phyloP scores from a whole-genome alignment of 805 yeast genomes.

The Saccharomycopsis sp. region DNA sequence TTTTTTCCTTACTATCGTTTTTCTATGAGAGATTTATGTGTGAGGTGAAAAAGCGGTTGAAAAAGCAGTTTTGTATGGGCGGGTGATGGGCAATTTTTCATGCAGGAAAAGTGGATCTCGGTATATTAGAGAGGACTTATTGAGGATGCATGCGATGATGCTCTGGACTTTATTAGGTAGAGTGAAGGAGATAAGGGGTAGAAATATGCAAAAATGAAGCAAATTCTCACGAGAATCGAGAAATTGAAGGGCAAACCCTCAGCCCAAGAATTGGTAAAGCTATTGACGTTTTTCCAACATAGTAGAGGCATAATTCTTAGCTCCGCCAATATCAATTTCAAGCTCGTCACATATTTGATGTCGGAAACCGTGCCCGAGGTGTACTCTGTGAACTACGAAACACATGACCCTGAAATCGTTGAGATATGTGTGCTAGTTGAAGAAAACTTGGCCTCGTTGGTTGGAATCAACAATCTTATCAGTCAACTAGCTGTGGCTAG shows the following conservation, averaged over 20 bases:
- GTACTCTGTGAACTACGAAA: slow-evolving; percentile 2
- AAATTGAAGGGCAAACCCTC: slow-evolving; percentile 2
- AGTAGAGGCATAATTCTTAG: neutral
- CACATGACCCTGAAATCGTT: neutral
- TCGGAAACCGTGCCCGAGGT: slow-evolving; percentile 11
- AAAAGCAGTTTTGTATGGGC: neutral
- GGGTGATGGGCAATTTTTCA: too few species aligned
- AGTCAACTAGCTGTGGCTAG: neutral
- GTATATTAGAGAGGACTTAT: too few species aligned
- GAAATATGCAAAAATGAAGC: slow-evolving; percentile 13
- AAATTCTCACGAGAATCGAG: slow-evolving; percentile 14
- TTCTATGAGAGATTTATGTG: too few species aligned
- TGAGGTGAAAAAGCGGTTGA: too few species aligned
- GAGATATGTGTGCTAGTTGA: slow-evolving; percentile 3
- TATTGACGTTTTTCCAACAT: neutral
- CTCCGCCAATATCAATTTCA: slow-evolving; percentile 15
- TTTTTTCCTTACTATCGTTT: too few species aligned
- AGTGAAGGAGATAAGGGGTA: too few species aligned
- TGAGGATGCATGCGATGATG: too few species aligned
- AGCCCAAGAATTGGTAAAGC: neutral
- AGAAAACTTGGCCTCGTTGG: slow-evolving; percentile 1
- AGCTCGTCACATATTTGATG: slow-evolving; percentile 10
- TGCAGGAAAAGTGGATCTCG: too few species aligned
- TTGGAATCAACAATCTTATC: slow-evolving; percentile 11
- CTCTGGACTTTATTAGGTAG: too few species aligned